A percentile compares a stretch with the other conserved stretches of the same genome.
Conservation (phyloP, 2,329 filamentous ascomycete genomes). For the Truncatella angustata region DNA sequence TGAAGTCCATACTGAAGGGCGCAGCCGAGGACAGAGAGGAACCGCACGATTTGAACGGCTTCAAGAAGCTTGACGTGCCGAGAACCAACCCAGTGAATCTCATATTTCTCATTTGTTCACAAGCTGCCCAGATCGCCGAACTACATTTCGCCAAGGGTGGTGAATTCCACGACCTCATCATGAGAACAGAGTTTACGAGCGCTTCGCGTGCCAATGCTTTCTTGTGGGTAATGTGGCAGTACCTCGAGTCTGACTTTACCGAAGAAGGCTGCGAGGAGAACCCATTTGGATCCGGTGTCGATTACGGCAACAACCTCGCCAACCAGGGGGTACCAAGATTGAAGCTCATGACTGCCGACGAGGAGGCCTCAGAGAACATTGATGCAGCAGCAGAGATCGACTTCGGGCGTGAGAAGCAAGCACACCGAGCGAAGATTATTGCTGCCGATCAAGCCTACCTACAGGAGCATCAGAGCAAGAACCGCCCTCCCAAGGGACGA, state of each 20-base stretch:
- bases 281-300: constrained; percentile 76
- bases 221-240: constrained; percentile 99
- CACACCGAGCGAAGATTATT: constrained; percentile 71
- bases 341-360: constrained; percentile 61
- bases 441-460: constrained; percentile 72
- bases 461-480: constrained; percentile 52
- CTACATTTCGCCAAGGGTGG: constrained; percentile 80
- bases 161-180: constrained; percentile 96
- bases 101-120: constrained; percentile 90
- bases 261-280: constrained; percentile 85
- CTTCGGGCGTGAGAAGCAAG: constrained; percentile 55
- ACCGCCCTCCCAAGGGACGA: constrained; percentile 22
- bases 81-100: constrained; percentile 97
- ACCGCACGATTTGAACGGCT: constrained; percentile 78
- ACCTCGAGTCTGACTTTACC: constrained; percentile 92
- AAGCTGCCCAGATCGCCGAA: constrained; percentile 88
- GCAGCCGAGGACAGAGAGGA: constrained; percentile 85
- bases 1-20: constrained; percentile 97
- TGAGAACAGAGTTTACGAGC: constrained; percentile 82
- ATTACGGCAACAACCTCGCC: constrained; percentile 62
- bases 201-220: constrained; percentile 83
- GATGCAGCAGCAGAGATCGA: constrained; percentile 56
- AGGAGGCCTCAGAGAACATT: constrained; percentile 69
- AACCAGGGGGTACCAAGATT: constrained; percentile 70
- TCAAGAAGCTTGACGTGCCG: constrained; percentile 63